These are phyloP conservation scores for Inga oerstediana DNA, from an alignment of 306 rosid species.

Conservation along the genomic window DNA sequence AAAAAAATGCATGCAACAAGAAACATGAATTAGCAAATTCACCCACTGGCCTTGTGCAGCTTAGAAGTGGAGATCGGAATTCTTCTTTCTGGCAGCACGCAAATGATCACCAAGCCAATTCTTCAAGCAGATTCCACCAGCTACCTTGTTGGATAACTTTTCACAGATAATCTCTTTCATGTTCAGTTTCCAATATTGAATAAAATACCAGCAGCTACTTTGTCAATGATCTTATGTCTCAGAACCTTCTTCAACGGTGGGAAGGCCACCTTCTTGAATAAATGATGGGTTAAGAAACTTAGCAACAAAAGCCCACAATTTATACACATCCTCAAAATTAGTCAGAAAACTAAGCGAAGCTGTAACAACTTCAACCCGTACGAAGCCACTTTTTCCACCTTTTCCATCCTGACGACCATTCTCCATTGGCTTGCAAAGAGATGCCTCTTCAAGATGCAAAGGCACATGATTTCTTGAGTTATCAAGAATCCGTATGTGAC, in stretches of 20 bases:
- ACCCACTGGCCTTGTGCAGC: constrained; percentile 42
- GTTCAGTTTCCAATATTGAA: constrained; percentile 38
- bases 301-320: constrained; percentile 88
- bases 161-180: constrained; percentile 33
- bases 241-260: constrained; percentile 74
- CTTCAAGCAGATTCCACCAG: constrained; percentile 31
- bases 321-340: constrained; percentile 93
- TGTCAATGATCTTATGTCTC: constrained; percentile 49
- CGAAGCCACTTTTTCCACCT: constrained; percentile 64
- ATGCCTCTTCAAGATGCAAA: constrained; percentile 60
- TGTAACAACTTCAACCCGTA: constrained; percentile 86
- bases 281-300: constrained; percentile 83
- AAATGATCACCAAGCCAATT: constrained; percentile 37
- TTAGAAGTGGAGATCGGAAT: constrained; percentile 36
- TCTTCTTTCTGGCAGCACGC: constrained; percentile 35
- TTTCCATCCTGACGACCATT: constrained; percentile 63
- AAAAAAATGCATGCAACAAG: constrained; percentile 52
- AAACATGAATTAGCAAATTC: constrained; percentile 73
- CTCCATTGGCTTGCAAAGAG: constrained; percentile 82
- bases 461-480: constrained; percentile 55
- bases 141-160: constrained; percentile 16
- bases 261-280: constrained; percentile 65
- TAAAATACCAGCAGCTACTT: background rate
- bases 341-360: constrained; percentile 86
- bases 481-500: constrained; percentile 78